phyloP scores from a whole-genome alignment of 108 stramenopile species.

The Mediolabrus comicus region DNA sequence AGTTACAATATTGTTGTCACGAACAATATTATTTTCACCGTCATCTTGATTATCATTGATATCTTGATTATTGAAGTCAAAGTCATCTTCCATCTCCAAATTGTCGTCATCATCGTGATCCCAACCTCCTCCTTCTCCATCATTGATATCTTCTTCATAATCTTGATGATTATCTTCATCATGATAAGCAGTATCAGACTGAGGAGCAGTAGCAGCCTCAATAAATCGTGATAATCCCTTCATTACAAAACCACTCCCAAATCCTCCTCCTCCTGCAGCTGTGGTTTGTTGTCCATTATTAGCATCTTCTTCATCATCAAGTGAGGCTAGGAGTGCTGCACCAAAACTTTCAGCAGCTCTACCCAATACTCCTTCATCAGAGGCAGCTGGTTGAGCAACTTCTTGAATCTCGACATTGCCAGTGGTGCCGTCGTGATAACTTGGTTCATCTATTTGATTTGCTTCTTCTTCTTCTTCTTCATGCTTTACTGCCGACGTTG shows the following conservation, averaged over 20 bases:
- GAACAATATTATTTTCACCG: background rate
- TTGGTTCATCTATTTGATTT: too few relatives aligned
- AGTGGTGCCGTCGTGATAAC: too few relatives aligned
- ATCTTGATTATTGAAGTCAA: background rate
- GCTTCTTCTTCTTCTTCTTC: background rate
- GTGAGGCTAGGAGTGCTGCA: conserved; percentile 35
- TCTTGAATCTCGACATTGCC: background rate
- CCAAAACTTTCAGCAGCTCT: conserved; percentile 29
- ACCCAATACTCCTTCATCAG: background rate
- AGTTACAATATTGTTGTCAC: background rate
- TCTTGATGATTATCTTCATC: conserved; percentile 2
- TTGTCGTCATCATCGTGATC: conserved; percentile 20
- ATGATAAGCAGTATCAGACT: too few relatives aligned
- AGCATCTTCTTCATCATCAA: conserved; percentile 17
- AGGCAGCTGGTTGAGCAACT: background rate
- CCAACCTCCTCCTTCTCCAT: conserved; percentile 4
- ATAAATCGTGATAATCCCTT: conserved; percentile 42
- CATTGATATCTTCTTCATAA: background rate
- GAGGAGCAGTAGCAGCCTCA: conserved; percentile 39
- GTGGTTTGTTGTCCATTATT: background rate
- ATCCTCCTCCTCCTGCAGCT: conserved; percentile 9
- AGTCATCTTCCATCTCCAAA: conserved; percentile 5
- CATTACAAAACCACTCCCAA: conserved; percentile 43
- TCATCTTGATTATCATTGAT: background rate
- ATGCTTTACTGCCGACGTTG: background rate